phyloP scores from a whole-genome alignment of 495 filamentous ascomycete species.

The Xylaria longipes region DNA sequence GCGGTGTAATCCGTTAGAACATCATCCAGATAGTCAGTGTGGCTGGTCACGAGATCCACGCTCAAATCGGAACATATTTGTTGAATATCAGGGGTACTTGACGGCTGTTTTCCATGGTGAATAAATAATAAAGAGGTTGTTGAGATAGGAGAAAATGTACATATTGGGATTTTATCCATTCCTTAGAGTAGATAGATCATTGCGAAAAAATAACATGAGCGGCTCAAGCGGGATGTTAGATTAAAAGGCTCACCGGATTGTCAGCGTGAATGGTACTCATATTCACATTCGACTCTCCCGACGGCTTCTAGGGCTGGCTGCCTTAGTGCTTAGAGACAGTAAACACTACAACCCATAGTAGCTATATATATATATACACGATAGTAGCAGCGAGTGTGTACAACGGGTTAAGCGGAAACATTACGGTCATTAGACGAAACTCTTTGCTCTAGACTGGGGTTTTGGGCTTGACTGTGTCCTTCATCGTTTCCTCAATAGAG shows the following conservation, averaged over 20 bases:
- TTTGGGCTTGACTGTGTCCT: not conserved
- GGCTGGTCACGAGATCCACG: not conserved
- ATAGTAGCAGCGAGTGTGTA: too few species aligned
- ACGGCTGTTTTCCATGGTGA: not conserved
- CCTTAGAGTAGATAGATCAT: not conserved
- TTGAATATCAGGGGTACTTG: not conserved
- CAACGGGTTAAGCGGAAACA: not conserved
- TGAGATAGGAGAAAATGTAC: not conserved
- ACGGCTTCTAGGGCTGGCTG: not conserved
- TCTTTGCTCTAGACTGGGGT: not conserved
- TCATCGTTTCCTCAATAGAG: not conserved
- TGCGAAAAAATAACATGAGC: not conserved
- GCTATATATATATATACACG: too few species aligned
- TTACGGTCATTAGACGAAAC: not conserved
- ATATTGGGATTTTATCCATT: not conserved
- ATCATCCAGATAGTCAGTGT: not conserved
- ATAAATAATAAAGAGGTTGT: not conserved
- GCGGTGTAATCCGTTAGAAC: not conserved
- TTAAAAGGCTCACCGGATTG: not conserved
- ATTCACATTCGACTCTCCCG: not conserved
- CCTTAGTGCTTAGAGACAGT: not conserved
- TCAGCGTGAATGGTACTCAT: not conserved
- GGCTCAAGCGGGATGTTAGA: not conserved
- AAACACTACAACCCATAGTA: not conserved
- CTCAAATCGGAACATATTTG: not conserved